Base-by-base conservation (phyloP, 306 rosid species). In the Sicyos edulis region DNA sequence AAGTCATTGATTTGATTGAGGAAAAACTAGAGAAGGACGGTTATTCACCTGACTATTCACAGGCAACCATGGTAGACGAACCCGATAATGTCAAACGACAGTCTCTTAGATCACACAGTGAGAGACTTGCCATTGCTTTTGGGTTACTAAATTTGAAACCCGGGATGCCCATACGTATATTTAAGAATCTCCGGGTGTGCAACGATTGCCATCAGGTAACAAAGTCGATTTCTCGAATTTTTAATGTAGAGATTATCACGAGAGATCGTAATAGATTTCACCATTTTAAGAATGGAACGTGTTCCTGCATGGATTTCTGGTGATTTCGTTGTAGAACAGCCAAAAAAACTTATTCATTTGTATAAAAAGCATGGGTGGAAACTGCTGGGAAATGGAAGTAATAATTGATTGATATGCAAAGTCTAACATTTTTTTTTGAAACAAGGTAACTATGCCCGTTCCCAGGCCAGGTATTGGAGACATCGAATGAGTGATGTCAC, bases 251-350 rank as follows among this genome's bases (percentile, higher is more conserved):
- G 86, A 86, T 92, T 75, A 76, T 82, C 79, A 83, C 89, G 71
- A 85, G 95, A 77, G 89, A 86, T 75, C 90, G 87, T 54, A 78
- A 75, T 68, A 83, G 97, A 11, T 89, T 91, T 79, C 96, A 89
- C 85, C 89, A 80, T 54, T 86, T 86, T 20, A 83, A 77, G 73
- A 86, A 87, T 67, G 91, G 95, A 37, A 70, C 29, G 4, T 89
- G 95, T 85, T 88, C 95, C 72, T 92, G 95, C 85, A 83, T 73
- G 80, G 92, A 86, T 66, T 84, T 83, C 57, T 86, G 95, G 91
- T 90, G 79, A 84, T 54, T 22, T 73, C 16, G 5, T 64, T 10
- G 29, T 14, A 15, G 22, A 15, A 13, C 10, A 40, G 29, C 55
- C 37, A 44, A 29, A 12, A 26, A 7, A 42, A 40, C 13, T 29